Percentiles rank a stretch among this genome's conserved stretches.
Conservation (phyloP, 192 early-diverging fungal species). For the Mortierella alpina region DNA sequence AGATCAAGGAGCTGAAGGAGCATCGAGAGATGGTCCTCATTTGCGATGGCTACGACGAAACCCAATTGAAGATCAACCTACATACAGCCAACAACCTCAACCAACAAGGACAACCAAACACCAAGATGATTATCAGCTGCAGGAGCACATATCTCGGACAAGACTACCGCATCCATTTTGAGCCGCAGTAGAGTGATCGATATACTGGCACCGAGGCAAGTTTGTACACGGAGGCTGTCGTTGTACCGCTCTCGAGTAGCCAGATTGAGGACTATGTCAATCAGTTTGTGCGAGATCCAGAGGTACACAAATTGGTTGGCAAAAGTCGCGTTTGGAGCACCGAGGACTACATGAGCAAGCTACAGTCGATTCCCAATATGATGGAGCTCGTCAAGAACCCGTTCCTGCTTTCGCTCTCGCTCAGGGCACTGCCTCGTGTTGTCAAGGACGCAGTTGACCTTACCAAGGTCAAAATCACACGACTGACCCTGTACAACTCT, state of each 20-base stretch:
- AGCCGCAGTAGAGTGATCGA: background rate
- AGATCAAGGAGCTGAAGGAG: background rate
- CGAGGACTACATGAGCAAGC: background rate
- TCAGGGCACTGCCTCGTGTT: background rate
- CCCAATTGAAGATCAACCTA: background rate
- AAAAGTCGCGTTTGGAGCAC: background rate
- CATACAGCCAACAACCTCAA: background rate
- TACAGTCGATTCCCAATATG: constrained; percentile 1
- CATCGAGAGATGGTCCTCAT: background rate
- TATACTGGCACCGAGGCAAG: background rate
- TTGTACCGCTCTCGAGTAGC: background rate
- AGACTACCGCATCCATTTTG: background rate
- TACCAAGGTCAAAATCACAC: background rate
- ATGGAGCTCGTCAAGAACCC: constrained; percentile 10
- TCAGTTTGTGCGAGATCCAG: constrained; percentile 1
- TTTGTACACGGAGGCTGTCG: background rate
- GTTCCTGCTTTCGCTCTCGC: constrained; percentile 1
- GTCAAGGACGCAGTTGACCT: constrained; percentile 4
- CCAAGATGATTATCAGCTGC: constrained; percentile 18
- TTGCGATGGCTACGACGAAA: constrained; percentile 12
- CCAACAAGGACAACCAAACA: background rate
- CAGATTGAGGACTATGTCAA: constrained; percentile 6
- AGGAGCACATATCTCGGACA: background rate
- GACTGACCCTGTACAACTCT: background rate
- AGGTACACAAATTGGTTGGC: background rate